Evolutionary conservation across 2,329 filamentous ascomycete species (phyloP).

Genomic region (Penicillium sp.): DNA sequence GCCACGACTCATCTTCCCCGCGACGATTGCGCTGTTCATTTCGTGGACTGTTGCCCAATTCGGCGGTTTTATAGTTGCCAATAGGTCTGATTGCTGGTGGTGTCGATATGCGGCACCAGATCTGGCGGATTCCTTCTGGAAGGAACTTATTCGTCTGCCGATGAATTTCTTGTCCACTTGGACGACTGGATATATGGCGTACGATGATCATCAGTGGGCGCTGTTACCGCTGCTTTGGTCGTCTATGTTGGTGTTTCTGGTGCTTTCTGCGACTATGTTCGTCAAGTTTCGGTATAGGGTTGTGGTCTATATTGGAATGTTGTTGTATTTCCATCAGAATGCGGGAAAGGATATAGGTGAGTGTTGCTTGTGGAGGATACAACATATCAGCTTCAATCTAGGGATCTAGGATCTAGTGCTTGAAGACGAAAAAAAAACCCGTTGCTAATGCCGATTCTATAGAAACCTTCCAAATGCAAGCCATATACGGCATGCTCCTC

Average conservation of each 20-base stretch:
- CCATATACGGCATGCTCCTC: conserved; percentile 52
- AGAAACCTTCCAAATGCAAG: conserved; percentile 56
- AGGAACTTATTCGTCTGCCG: conserved; percentile 47
- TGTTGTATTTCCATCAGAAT: conserved; percentile 51
- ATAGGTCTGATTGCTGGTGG: conserved; percentile 52
- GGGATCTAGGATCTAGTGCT: background rate
- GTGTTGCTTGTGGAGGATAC: conserved; percentile 9
- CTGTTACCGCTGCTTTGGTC: conserved; percentile 51
- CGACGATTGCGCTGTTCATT: conserved; percentile 51
- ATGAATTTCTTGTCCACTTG: conserved; percentile 49
- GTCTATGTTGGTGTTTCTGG: conserved; percentile 52
- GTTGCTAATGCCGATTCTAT: background rate
- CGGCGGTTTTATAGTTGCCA: conserved; percentile 50
- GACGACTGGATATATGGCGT: conserved; percentile 52
- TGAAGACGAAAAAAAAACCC: background rate
- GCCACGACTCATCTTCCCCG: conserved; percentile 52
- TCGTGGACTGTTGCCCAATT: conserved; percentile 52
- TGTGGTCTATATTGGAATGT: conserved; percentile 46
- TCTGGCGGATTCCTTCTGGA: conserved; percentile 43
- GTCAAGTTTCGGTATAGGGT: conserved; percentile 51
- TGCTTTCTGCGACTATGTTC: conserved; percentile 44
- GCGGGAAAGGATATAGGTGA: conserved; percentile 47
- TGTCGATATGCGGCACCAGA: conserved; percentile 51
- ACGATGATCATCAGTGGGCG: conserved; percentile 57
- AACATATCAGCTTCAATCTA: background rate